Evolutionary conservation across 1,139 yeast genomes (phyloP), one percentile per base, ranked within the genome.

Genomic region (Yamadazyma pseudoaaseri): DNA sequence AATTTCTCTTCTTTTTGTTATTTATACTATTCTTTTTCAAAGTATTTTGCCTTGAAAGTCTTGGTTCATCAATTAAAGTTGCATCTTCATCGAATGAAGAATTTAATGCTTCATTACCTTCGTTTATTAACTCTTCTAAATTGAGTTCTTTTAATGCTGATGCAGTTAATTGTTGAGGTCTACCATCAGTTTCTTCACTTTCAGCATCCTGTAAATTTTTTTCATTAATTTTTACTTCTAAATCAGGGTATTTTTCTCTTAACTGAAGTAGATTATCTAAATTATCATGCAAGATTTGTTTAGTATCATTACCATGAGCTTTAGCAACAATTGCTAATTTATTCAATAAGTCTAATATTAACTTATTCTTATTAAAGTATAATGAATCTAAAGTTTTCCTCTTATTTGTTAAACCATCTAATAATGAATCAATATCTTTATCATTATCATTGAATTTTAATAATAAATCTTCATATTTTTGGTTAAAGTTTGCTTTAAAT

Each of bases 221-320:
- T 28, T 40, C 34, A 24, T 46, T 36, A 11, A 67, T 45, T 36
- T 54, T 58, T 7, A 57, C 58, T 32, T 48, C 54, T 30, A 69
- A 51, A 37, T 68, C 73, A 4, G 75, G 74, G 41, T 58, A 47
- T 39, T 64, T 66, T 9, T 47, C 62, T 16, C 60, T 35, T 26
- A 69, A 51, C 12, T 47, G 43, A 21, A 53, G 51, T 29, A 69
- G 52, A 17, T 57, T 54, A 17, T 56, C 55, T 14, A 61, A 50
- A 41, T 58, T 60, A 36, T 66, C 65, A 36, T 51, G 57, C 30
- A 71, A 53, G 7, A 64, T 48, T 6, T 50, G 37, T 48, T 67
- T 60, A 33, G 67, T 54, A 42, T 73, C 72, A 54, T 66, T 65
- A 34, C 80, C 80, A 45, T 76, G 80, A 20, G 59, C 47, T 41